Percentiles rank a stretch among this genome's conserved stretches.
Evolutionary conservation across 768 basidiomycete species (phyloP).

Genomic region (Trametes cinnabarina): DNA sequence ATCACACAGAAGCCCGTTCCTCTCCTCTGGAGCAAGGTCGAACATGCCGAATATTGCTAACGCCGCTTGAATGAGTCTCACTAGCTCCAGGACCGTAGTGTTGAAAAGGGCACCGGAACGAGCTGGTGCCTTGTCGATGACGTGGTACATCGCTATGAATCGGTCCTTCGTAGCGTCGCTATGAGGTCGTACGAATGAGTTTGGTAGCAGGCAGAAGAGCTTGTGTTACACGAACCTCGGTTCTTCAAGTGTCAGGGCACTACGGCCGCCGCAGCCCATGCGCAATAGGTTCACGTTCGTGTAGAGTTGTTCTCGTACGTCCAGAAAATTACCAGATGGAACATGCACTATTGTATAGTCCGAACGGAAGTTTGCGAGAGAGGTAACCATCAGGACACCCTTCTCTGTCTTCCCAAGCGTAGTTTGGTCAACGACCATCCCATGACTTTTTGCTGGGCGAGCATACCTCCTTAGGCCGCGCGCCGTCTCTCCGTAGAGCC

Average conservation of each 20-base stretch:
- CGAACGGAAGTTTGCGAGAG: conserved; percentile 83
- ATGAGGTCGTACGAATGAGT: neutral
- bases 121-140: conserved; percentile 42
- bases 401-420: conserved; percentile 47
- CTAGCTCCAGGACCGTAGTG: conserved; percentile 69
- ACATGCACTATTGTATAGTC: conserved; percentile 84
- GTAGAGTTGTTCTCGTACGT: conserved; percentile 65
- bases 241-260: conserved; percentile 73
- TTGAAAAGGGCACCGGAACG: conserved; percentile 46
- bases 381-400: conserved; percentile 77
- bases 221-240: conserved; percentile 48
- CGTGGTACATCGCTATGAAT: conserved; percentile 68
- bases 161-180: conserved; percentile 81
- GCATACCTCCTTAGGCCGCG: conserved; percentile 65
- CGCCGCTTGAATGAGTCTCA: conserved; percentile 70
- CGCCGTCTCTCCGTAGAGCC: conserved; percentile 64
- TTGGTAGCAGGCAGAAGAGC: neutral
- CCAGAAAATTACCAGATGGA: conserved; percentile 65
- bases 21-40: conserved; percentile 34
- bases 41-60: conserved; percentile 73
- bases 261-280: conserved; percentile 81
- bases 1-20: conserved; percentile 76
- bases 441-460: neutral
- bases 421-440: neutral
- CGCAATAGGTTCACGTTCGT: conserved; percentile 80